These are phyloP conservation scores for Ulmus americana DNA, from an alignment of 331 rosid genomes.

Conservation along the genomic window DNA sequence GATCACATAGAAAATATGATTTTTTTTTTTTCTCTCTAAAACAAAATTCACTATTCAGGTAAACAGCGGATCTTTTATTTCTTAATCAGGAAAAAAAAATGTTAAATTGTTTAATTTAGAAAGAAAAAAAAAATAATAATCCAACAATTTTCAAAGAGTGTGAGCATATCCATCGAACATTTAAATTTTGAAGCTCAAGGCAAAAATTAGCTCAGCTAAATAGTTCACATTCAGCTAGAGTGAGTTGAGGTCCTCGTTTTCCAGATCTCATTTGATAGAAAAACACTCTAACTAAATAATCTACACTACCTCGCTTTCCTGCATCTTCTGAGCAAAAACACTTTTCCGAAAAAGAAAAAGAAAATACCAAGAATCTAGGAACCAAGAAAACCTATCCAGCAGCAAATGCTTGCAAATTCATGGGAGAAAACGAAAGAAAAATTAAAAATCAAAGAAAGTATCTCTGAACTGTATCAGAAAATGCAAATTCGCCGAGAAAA, in stretches of 20 bases:
- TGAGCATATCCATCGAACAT: too few relatives aligned
- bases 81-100: neutral
- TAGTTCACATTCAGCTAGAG: conserved; percentile 6
- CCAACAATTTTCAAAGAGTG: too few relatives aligned
- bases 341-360: neutral
- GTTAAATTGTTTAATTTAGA: neutral
- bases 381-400: neutral
- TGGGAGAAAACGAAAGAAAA: conserved; percentile 2
- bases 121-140: neutral
- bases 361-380: neutral
- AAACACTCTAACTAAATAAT: neutral
- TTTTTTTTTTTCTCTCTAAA: too few relatives aligned
- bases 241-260: neutral
- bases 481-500: conserved; percentile 16
- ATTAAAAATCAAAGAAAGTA: neutral
- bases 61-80: too few relatives aligned
- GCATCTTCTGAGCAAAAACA: conserved; percentile 23
- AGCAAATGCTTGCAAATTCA: conserved; percentile 10
- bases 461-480: neutral
- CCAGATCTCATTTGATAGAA: conserved; percentile 23
- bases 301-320: conserved; percentile 8
- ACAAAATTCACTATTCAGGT: too few relatives aligned
- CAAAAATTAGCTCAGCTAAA: conserved; percentile 3
- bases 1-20: too few relatives aligned
- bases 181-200: neutral